Base-by-base conservation (phyloP, 305 asterid genomes). In the Fraxinus nigra region DNA sequence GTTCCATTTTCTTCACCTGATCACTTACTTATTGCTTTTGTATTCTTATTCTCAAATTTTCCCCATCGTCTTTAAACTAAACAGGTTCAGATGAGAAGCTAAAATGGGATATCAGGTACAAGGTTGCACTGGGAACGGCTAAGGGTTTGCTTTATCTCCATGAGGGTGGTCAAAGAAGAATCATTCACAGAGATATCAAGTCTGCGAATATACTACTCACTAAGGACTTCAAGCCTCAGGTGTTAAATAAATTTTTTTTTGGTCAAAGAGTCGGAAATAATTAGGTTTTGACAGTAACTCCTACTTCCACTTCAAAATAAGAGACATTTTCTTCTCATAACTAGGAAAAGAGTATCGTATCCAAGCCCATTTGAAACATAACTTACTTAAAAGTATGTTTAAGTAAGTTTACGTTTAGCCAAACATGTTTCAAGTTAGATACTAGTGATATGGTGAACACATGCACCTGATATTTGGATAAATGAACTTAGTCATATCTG, bases 151-250 rank as follows among this genome's bases (percentile, higher is more conserved):
- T 92, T 63, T 96, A 96, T 83, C 98, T 96, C 80, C 99, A 96
- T 5, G 98, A 96, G 85, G 97, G 97, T 2, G 92, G 98, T 81
- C 98, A 91, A 81, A 89, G 98, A 85, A 87, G 99, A 89, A 94
- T 94, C 86, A 93, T 96, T 77, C 99, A 96, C 63, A 84, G 99
- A 85, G 99, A 96, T 81, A 90, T 96, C 79, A 96, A 94, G 88
- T 97, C 99, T 22, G 98, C 97, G 16, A 96, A 96, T 84, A 92
- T 96, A 88, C 86, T 96, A 86, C 97, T 96, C 18, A 92, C 97
- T 0, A 87, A 90, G 79, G 94, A 94, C 78, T 93, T 92, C 16
- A 97, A 94, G 79, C 99, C 99, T 82, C 98, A 93, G 97, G 99
- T 92, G 89, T 72, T 24, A 24, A 9, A 20, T 24, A 63, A 63